These are phyloP conservation scores for Cryptosporidium bovis DNA, from an alignment of 169 alveolate species.

Conservation along the genomic window DNA sequence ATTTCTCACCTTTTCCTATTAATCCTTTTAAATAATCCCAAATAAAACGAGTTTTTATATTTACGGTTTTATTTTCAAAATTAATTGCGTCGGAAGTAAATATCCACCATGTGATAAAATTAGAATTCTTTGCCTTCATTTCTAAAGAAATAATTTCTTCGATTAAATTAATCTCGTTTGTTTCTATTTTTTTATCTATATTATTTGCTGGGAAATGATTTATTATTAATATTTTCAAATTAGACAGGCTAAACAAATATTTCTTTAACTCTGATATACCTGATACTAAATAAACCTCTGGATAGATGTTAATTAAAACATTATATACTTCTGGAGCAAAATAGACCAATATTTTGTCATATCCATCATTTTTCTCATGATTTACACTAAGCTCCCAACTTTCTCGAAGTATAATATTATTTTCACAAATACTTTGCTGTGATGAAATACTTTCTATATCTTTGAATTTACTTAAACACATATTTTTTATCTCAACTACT, in stretches of 20 bases:
- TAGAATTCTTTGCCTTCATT: not conserved
- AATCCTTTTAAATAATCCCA: conserved; percentile 29
- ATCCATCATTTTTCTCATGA: not conserved
- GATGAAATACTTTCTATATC: too few species aligned
- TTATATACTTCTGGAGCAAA: conserved; percentile 6
- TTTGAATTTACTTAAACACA: not conserved
- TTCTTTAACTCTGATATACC: not conserved
- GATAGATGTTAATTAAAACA: not conserved
- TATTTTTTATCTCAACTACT: conserved; percentile 41
- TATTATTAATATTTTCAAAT: conserved; percentile 21
- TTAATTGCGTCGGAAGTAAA: not conserved
- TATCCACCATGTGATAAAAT: conserved; percentile 41
- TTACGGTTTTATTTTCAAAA: not conserved
- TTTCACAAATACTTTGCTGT: not conserved
- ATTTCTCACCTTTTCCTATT: not conserved
- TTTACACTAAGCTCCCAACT: conserved; percentile 20
- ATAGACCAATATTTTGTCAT: conserved; percentile 15
- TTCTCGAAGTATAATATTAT: conserved; percentile 12
- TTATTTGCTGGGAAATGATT: conserved; percentile 2
- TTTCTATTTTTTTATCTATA: not conserved
- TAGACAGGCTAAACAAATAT: not conserved
- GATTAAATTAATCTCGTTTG: not conserved
- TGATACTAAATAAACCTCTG: not conserved
- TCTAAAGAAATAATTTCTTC: conserved; percentile 4
- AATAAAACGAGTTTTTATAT: not conserved